phyloP scores from a whole-genome alignment of 2,329 filamentous ascomycete species.

The Zymoseptoria pseudotritici region DNA sequence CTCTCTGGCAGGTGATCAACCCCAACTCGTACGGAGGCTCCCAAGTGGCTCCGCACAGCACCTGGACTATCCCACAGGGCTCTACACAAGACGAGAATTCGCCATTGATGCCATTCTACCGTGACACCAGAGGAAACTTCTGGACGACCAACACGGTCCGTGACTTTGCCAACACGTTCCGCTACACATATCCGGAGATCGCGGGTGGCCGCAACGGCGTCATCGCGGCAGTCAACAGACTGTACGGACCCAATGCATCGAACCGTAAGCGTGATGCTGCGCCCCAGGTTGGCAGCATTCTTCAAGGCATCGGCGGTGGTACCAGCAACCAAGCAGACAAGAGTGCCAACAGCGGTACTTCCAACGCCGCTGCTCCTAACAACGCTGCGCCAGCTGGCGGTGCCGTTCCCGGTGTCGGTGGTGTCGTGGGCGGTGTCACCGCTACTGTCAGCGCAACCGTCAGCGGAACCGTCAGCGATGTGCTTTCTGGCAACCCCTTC shows the following conservation, averaged over 20 bases:
- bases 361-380: background rate
- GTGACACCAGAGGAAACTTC: slow-evolving; percentile 50
- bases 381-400: background rate
- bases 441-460: background rate
- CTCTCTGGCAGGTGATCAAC: slow-evolving; percentile 71
- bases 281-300: background rate
- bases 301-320: background rate
- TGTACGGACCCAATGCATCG: slow-evolving; percentile 44
- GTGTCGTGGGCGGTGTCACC: slow-evolving; percentile 1
- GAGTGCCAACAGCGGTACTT: background rate
- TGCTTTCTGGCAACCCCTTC: slow-evolving; percentile 10
- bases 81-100: slow-evolving; percentile 33
- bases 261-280: slow-evolving; percentile 1
- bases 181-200: slow-evolving; percentile 69
- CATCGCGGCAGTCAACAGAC: slow-evolving; percentile 38
- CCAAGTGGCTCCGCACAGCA: slow-evolving; percentile 46
- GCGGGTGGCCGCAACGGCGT: slow-evolving; percentile 46
- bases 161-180: slow-evolving; percentile 57
- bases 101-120: slow-evolving; percentile 52
- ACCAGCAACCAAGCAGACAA: background rate
- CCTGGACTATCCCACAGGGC: slow-evolving; percentile 53
- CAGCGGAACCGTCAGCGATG: background rate
- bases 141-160: slow-evolving; percentile 61
- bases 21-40: slow-evolving; percentile 60
- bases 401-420: background rate